Base-by-base conservation (phyloP, 768 basidiomycete species). In the Termitomyces sp. region DNA sequence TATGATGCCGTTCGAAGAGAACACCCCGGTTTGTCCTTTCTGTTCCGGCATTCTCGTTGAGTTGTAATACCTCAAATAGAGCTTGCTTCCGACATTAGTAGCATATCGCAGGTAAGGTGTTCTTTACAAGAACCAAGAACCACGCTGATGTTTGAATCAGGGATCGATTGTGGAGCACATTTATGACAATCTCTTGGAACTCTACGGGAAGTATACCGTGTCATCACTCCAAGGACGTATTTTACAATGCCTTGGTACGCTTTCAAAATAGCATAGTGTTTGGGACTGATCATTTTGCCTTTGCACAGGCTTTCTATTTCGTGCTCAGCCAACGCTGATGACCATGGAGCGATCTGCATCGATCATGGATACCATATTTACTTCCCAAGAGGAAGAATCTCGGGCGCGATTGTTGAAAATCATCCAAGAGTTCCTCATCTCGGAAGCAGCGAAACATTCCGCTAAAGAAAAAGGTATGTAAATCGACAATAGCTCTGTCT, bases 351-450 rank as follows among this genome's bases (percentile, higher is more conserved):
- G 80, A 13, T 95, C 95, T 1, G 83, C 90, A 0, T 75, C 71
- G 22, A 88, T 98, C 66, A 96, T 98, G 93, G 93, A 97, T 68
- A 81, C 80, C 2, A 91, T 96, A 40, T 97, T 99, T 67, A 71
- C 79, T 0, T 88, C 91, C 0, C 66, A 80, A 0, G 87, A 93
- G 48, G 82, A 87, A 60, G 91, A 93, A 33, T 81, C 80, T 10
- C 86, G 84, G 33, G 86, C 85, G 20, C 84, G 89, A 24, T 68
- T 98, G 7, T 75, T 98, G 44, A 88, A 84, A 68, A 94, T 95
- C 61, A 85, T 99, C 66, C 94, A 95, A 68, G 94, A 95, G 53
- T 98, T 98, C 70, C 72, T 99, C 44, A 73, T 88, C 20, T 88
- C 91, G 0, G 92, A 97, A 71, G 84, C 91, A 2, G 76, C 82